phyloP scores from a whole-genome alignment of 441 rosid species.

The Populus hybrid region DNA sequence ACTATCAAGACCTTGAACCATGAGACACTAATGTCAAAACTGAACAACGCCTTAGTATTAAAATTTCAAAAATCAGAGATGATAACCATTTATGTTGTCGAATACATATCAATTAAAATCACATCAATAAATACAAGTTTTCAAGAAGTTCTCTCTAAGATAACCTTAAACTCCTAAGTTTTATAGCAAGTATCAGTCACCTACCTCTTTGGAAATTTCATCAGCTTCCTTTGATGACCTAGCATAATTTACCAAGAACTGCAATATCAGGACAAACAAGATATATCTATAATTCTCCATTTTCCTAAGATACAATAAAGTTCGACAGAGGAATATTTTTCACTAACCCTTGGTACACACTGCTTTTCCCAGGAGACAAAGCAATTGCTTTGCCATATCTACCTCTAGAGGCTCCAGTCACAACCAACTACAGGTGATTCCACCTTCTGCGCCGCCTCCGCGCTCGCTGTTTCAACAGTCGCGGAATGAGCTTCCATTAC shows the following conservation, averaged over 20 bases:
- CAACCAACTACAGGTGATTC: conserved; percentile 67
- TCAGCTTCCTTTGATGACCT: conserved; percentile 78
- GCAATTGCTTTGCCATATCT: conserved; percentile 80
- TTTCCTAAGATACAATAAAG: not conserved
- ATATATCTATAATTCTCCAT: not conserved
- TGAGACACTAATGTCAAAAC: not conserved
- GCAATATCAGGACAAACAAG: conserved; percentile 18
- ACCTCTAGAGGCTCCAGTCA: conserved; percentile 84
- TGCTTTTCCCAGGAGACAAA: conserved; percentile 58
- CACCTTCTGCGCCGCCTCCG: conserved; percentile 24
- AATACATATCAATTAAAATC: not conserved
- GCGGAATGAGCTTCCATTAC: conserved; percentile 65
- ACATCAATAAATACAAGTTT: not conserved
- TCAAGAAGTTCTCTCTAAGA: not conserved
- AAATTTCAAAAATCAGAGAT: not conserved
- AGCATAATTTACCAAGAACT: conserved; percentile 81
- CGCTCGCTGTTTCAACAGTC: conserved; percentile 33
- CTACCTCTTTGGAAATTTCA: conserved; percentile 69
- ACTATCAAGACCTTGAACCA: not conserved
- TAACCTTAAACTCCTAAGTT: not conserved
- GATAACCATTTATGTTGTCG: not conserved
- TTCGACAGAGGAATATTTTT: not conserved
- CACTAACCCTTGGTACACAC: conserved; percentile 69
- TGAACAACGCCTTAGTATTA: not conserved
- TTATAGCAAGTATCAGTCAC: not conserved